Evolutionary conservation across 306 rosid species (phyloP).

Genomic region (Cercis canadensis): DNA sequence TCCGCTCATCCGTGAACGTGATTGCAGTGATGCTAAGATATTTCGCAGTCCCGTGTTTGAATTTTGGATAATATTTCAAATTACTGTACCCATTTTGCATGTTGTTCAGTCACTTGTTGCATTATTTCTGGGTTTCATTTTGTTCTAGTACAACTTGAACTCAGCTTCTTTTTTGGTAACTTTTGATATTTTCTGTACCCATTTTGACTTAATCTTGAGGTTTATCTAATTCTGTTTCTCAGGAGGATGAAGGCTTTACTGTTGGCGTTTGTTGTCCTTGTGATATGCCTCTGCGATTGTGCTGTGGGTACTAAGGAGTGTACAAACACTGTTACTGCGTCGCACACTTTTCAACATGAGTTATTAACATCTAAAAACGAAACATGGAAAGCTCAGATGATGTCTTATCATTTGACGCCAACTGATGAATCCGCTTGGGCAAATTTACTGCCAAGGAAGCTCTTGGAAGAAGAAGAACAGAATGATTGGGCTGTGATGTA

Average conservation of each 20-base stretch:
- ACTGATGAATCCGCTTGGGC: constrained; percentile 79
- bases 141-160: background rate
- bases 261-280: constrained; percentile 27
- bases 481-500: constrained; percentile 68
- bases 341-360: constrained; percentile 58
- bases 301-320: constrained; percentile 61
- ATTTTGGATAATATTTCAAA: constrained; percentile 6
- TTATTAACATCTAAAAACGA: constrained; percentile 59
- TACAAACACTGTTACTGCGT: constrained; percentile 61
- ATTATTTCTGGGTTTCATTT: constrained; percentile 4
- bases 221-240: constrained; percentile 17
- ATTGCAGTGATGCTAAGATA: no score
- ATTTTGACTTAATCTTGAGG: constrained; percentile 27
- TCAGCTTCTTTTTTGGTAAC: background rate
- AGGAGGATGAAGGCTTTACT: constrained; percentile 48
- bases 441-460: constrained; percentile 66
- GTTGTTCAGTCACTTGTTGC: constrained; percentile 10
- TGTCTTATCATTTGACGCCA: constrained; percentile 73
- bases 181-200: background rate
- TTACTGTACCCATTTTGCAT: no score
- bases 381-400: constrained; percentile 60
- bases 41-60: background rate
- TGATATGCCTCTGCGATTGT: constrained; percentile 38
- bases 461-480: constrained; percentile 53
- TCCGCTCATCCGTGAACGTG: no score